Base-by-base conservation (phyloP, 1,284 basidiomycete species). In the Fomitopsis betulina region DNA sequence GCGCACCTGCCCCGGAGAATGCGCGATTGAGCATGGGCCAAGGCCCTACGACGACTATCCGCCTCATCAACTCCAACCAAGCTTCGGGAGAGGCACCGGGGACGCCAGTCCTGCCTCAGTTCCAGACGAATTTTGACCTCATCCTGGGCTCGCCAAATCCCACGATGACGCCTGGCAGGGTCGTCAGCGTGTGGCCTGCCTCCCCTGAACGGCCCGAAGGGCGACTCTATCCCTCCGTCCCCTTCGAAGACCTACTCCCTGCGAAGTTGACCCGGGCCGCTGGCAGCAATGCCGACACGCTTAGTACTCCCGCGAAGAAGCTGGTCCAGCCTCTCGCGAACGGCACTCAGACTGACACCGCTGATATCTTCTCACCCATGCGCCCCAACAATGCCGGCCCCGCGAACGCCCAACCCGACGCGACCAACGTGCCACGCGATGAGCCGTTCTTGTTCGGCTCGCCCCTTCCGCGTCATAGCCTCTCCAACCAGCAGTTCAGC, bases 361-460 rank as follows among this genome's bases (percentile, higher is more conserved):
- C 66, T 0, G 75, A 81, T 59, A 67, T 78, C 54, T 76, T 78
- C 65, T 76, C 75, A 2, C 73, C 76, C 40, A 65, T 66, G 35
- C 66, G 66, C 23, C 57, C 61, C 33, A 21, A 1, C 35, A 3
- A 6, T 3, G 35, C 17, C 7, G n/a, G 27, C 27, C 3, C 33
- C 19, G 4, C 32, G 3, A 30, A 8, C 12, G 17, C 33, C 25
- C 10, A 51, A 15, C 10, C 49, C 32, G 49, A 30, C n/a, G 8
- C 30, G 15, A 47, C 53, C 1, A 32, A 58, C 37, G 51, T 67
- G 65, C 67, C 67, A 67, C 76, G 68, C 54, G 68, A 65, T 57
- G 62, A 71, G 19, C 81, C 85, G 0, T 91, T 91, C 72, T 66
- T 89, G 21, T 91, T 91, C 65, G 89, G 89, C 30, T 90, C 89